A percentile compares a stretch with the other conserved stretches of the same genome.
Evolutionary conservation across 2,329 filamentous ascomycete genomes (phyloP).

Genomic region (Calonectria fujianensis): DNA sequence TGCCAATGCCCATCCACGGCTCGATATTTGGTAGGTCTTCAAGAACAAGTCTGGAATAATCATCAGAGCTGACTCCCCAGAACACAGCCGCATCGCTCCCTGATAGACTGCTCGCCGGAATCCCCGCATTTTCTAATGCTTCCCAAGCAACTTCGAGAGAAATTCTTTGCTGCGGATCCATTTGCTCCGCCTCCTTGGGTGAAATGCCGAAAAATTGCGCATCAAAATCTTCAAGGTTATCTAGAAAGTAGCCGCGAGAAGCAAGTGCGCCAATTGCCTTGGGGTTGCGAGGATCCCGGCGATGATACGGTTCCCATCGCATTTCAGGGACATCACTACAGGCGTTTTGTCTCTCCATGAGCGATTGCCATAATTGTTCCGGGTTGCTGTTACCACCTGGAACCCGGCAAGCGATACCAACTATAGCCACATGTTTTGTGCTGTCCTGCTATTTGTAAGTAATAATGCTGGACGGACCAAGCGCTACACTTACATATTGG

Average conservation of each 20-base stretch:
- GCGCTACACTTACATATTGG: not conserved
- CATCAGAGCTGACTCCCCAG: slow-evolving; percentile 8
- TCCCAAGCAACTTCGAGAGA: slow-evolving; percentile 17
- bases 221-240: slow-evolving; percentile 9
- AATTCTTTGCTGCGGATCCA: slow-evolving; percentile 20
- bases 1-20: slow-evolving; percentile 21
- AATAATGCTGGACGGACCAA: too few relatives aligned
- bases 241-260: slow-evolving; percentile 17
- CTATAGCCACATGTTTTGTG: slow-evolving; percentile 3
- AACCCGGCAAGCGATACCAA: slow-evolving; percentile 18
- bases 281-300: slow-evolving; percentile 7
- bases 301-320: slow-evolving; percentile 6
- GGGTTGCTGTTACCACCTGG: slow-evolving; percentile 18
- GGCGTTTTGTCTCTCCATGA: not conserved
- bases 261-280: not conserved
- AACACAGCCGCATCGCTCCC: slow-evolving; percentile 8
- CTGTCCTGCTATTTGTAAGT: not conserved
- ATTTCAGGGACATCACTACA: not conserved
- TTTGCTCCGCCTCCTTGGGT: slow-evolving; percentile 17
- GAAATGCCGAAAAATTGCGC: slow-evolving; percentile 13
- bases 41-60: not conserved
- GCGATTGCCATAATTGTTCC: slow-evolving; percentile 10
- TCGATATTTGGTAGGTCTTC: slow-evolving; percentile 13
- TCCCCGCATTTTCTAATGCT: slow-evolving; percentile 8
- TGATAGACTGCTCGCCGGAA: not conserved